phyloP scores from a whole-genome alignment of 768 basidiomycete genomes.

The Mrakia frigida region DNA sequence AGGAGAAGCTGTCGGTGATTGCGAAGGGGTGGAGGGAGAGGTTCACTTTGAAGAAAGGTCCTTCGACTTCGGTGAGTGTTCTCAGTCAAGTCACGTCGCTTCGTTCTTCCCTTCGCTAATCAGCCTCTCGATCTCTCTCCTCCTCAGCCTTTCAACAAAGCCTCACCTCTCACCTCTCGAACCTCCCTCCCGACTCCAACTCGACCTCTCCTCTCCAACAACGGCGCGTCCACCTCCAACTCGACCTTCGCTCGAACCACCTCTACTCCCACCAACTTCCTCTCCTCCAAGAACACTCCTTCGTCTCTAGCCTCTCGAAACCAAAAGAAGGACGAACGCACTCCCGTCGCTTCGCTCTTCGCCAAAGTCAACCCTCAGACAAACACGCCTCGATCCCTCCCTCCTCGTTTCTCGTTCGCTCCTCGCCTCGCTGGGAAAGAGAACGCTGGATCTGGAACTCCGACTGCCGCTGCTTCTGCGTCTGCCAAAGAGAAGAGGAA shows the following conservation, averaged over 20 bases:
- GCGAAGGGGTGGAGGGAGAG: conserved; percentile 27
- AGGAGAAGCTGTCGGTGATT: conserved; percentile 9
- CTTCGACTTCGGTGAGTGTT: neutral
- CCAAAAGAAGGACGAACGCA: neutral
- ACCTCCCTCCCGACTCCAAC: conserved; percentile 10
- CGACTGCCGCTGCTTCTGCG: neutral
- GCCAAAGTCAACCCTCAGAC: neutral
- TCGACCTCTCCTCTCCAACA: neutral
- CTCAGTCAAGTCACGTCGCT: neutral
- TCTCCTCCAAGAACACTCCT: neutral
- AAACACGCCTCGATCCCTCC: neutral
- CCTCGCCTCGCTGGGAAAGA: neutral
- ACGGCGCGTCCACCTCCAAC: neutral
- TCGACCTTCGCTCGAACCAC: neutral
- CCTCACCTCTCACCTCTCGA: neutral
- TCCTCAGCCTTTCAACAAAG: neutral
- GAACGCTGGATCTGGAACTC: neutral
- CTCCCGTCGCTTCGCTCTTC: neutral
- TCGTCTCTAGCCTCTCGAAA: neutral
- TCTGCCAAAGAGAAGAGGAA: conserved; percentile 6
- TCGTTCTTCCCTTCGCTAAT: too few species aligned
- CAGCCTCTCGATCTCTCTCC: too few species aligned
- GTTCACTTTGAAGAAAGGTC: conserved; percentile 21
- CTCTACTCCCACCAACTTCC: neutral
- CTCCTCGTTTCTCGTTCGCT: conserved; percentile 2